Percentiles rank a stretch among this genome's conserved stretches.
Evolutionary conservation across 176 grass and related monocot species (phyloP).

Genomic region (Poa pratensis): DNA sequence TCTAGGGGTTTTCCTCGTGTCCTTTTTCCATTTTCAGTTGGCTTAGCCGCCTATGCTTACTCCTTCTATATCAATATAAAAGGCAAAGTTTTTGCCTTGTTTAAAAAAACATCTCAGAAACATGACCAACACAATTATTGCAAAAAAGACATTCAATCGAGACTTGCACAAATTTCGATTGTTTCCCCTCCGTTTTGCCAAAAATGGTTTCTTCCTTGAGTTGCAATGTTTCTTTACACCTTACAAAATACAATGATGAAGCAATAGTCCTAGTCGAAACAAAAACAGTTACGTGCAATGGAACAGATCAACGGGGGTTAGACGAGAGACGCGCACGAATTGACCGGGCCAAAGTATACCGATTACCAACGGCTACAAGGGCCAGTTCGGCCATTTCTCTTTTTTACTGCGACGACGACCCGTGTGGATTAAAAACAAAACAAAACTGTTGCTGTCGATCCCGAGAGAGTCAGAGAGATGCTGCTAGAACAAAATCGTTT

Average conservation of each 20-base stretch:
- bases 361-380: neutral
- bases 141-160: no score
- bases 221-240: neutral
- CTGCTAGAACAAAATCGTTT: slow-evolving; percentile 16
- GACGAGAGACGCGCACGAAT: neutral
- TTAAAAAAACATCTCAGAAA: no score
- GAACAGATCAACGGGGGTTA: neutral
- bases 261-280: neutral
- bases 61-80: no score
- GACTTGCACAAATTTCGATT: no score
- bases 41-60: no score
- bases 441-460: neutral
- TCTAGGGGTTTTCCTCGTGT: no score
- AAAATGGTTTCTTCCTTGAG: neutral
- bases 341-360: neutral
- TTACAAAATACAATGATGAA: neutral
- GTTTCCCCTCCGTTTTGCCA: no score
- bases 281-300: neutral
- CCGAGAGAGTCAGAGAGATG: neutral
- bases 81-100: no score
- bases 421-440: neutral
- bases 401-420: neutral
- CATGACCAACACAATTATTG: no score
- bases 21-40: no score
- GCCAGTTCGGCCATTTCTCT: neutral